A percentile compares a stretch with the other conserved stretches of the same genome.
phyloP scores from a whole-genome alignment of 352 stramenopile species.

The Phytopythium helicoides region DNA sequence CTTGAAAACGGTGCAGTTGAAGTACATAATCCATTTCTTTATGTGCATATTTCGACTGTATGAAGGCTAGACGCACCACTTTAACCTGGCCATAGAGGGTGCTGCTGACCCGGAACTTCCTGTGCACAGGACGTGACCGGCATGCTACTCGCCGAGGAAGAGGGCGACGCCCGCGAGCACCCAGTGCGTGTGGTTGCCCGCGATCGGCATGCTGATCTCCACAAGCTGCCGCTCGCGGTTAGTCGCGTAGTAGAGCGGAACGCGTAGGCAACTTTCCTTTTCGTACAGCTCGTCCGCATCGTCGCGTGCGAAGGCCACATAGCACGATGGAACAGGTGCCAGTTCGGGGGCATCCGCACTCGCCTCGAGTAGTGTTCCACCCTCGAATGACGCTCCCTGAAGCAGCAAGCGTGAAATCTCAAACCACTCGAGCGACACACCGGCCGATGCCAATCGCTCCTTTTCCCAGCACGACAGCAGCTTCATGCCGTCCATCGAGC shows the following conservation, averaged over 20 bases:
- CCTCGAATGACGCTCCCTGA: conserved; percentile 87
- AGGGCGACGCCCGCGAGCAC: conserved; percentile 80
- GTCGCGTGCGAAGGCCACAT: conserved; percentile 76
- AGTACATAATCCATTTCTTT: too few relatives aligned
- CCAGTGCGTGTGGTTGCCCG: conserved; percentile 69
- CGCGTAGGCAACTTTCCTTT: conserved; percentile 71
- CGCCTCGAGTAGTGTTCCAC: conserved; percentile 72
- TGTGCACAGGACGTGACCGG: too few relatives aligned
- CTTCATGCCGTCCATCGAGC: conserved; percentile 91
- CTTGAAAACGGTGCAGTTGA: too few relatives aligned
- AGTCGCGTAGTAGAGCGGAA: conserved; percentile 79
- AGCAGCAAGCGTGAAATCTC: conserved; percentile 79
- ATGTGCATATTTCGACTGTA: too few relatives aligned
- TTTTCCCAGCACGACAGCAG: conserved; percentile 89
- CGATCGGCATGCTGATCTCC: conserved; percentile 79
- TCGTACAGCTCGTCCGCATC: conserved; percentile 75
- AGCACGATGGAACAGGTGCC: conserved; percentile 73
- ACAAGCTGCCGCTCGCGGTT: conserved; percentile 77
- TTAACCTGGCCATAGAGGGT: too few relatives aligned
- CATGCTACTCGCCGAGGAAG: conserved; percentile 71
- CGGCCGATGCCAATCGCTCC: conserved; percentile 39
- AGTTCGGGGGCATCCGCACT: conserved; percentile 83
- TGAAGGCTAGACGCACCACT: too few relatives aligned
- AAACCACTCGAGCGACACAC: conserved; percentile 65
- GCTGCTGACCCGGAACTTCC: too few relatives aligned